These are phyloP conservation scores for Penicillium pulvis DNA, from an alignment of 495 filamentous ascomycete genomes.

Conservation along the genomic window DNA sequence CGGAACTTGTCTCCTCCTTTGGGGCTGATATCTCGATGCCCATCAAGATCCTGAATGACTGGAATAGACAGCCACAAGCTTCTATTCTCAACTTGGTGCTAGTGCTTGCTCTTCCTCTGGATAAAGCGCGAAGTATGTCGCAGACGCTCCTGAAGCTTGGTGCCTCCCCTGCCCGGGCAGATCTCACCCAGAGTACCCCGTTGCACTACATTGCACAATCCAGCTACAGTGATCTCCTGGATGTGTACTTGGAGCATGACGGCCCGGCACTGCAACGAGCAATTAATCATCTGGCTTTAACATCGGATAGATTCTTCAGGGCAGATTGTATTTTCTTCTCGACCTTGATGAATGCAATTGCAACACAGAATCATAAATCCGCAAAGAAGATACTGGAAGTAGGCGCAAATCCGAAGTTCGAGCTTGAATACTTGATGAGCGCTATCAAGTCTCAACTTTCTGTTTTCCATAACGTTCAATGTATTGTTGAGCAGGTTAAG, in stretches of 20 bases:
- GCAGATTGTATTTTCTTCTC: conserved; percentile 18
- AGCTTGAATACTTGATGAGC: conserved; percentile 46
- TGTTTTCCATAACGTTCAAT: not conserved
- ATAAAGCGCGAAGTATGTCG: conserved; percentile 62
- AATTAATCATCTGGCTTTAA: conserved; percentile 59
- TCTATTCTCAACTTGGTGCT: conserved; percentile 69
- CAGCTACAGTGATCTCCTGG: conserved; percentile 52
- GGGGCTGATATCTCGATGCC: conserved; percentile 74
- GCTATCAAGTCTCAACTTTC: conserved; percentile 21
- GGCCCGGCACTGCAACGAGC: conserved; percentile 59
- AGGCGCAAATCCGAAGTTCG: conserved; percentile 43
- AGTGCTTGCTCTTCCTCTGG: conserved; percentile 52
- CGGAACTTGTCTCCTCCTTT: conserved; percentile 68
- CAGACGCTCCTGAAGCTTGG: conserved; percentile 66
- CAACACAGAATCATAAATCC: conserved; percentile 29
- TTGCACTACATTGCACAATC: conserved; percentile 58
- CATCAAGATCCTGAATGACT: conserved; percentile 58
- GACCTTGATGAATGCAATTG: conserved; percentile 50
- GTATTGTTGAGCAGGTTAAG: conserved; percentile 43
- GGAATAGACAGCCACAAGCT: conserved; percentile 45
- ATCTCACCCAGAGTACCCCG: conserved; percentile 57
- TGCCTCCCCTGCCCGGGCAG: conserved; percentile 72
- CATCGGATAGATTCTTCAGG: not conserved
- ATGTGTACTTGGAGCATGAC: conserved; percentile 62
- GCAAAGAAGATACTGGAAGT: conserved; percentile 46